Conservation (phyloP, 441 rosid species). For the Flueggea neowawraea region DNA sequence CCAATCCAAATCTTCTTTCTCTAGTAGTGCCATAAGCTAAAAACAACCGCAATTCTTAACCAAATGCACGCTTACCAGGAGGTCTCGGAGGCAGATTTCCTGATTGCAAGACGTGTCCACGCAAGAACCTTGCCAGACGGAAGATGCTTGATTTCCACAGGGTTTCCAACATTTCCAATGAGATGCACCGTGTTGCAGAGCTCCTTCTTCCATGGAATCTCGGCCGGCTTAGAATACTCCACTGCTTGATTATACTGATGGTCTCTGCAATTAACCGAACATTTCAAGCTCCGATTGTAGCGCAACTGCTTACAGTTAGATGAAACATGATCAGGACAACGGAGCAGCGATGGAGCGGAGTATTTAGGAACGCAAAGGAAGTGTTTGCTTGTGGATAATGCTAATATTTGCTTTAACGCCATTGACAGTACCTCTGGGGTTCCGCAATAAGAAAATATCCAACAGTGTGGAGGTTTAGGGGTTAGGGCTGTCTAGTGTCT, state of each 20-base stretch:
- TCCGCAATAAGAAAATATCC: too few relatives aligned
- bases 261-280: conserved; percentile 33
- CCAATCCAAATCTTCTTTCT: too few relatives aligned
- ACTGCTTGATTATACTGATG: conserved; percentile 15
- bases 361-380: conserved; percentile 8
- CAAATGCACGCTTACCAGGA: conserved; percentile 30
- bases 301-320: not conserved
- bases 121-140: conserved; percentile 58
- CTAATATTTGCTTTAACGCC: conserved; percentile 27
- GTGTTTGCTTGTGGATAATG: conserved; percentile 4
- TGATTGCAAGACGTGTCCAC: conserved; percentile 53
- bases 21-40: not conserved
- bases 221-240: conserved; percentile 35
- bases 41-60: not conserved
- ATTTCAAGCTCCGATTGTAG: conserved; percentile 18
- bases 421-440: conserved; percentile 3
- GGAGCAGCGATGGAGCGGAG: conserved; percentile 4
- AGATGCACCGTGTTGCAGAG: conserved; percentile 53
- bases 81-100: conserved; percentile 46
- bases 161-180: conserved; percentile 46
- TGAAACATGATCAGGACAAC: not conserved
- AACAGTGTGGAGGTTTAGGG: too few relatives aligned
- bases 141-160: conserved; percentile 49
- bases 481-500: too few relatives aligned
- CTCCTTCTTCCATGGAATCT: conserved; percentile 64